Evolutionary conservation across 1,139 yeast species (phyloP).

Genomic region (Scheffersomyces segobiensis): DNA sequence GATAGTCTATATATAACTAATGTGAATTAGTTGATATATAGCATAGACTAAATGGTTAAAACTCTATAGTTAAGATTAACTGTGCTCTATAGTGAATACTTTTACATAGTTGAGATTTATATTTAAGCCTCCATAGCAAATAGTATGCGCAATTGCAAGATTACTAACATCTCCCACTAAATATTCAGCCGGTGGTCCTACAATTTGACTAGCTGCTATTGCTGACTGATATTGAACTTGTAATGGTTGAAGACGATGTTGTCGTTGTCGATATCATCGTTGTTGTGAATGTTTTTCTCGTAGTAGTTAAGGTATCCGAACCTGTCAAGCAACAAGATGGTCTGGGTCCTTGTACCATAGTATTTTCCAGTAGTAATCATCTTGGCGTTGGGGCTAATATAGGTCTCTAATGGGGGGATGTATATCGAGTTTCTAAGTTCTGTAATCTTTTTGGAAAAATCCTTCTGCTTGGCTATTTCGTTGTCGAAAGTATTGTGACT

Average conservation of each 20-base stretch:
- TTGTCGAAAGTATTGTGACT: conserved; percentile 45
- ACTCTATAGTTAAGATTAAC: neutral
- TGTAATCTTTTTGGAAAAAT: conserved; percentile 33
- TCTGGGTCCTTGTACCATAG: conserved; percentile 92
- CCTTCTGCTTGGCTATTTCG: conserved; percentile 19
- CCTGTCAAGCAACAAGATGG: conserved; percentile 63
- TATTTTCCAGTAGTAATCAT: conserved; percentile 40
- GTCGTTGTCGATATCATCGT: conserved; percentile 19
- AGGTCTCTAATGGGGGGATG: conserved; percentile 60
- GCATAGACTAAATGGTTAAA: neutral
- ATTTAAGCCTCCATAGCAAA: neutral
- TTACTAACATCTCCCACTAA: neutral
- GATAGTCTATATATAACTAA: too few species aligned
- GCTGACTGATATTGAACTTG: conserved; percentile 4
- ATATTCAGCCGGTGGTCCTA: neutral
- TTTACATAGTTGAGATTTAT: too few species aligned
- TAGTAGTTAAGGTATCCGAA: conserved; percentile 43
- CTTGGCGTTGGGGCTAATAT: conserved; percentile 8
- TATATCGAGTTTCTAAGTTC: conserved; percentile 64
- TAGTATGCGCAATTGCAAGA: neutral
- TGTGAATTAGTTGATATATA: too few species aligned
- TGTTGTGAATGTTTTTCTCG: conserved; percentile 36
- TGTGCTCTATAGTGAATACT: neutral
- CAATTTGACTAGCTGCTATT: neutral
- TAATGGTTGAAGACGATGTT: conserved; percentile 6